Evolutionary conservation across 108 stramenopile species (phyloP), one percentile per base, ranked within the genome.

Genomic region (Conticribra guillardii): DNA sequence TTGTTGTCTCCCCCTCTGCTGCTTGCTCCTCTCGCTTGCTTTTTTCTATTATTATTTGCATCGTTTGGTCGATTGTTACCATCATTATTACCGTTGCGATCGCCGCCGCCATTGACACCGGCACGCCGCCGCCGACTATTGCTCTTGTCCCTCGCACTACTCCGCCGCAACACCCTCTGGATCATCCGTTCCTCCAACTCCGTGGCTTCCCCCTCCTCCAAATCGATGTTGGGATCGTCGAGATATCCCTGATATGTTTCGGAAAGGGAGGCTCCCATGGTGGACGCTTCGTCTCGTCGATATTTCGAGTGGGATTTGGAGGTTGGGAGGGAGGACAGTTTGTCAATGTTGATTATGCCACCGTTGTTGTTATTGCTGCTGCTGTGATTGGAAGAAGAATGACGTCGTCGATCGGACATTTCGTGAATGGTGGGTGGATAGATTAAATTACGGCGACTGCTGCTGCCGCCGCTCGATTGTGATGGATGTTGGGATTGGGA

Each of bases 211-310:
- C 67, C 31, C 22, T 67, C 69, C 1, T 52, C 75, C 57, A 52
- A 56, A 67, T 41, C 37, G 11, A 9, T 11, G 11, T 41, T 11
- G 5, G 37, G 37, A 41, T 62, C 33, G 24, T 19, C 41, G 4
- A 67, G 28, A 55, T 55, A 65, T 22, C 57, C 64, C 73, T 56
- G 3, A 63, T 65, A 74, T 29, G 73, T 74, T 55, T 74, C 64
- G 59, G 19, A 49, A 21, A 74, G 33, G 23, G 73, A 74, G 37
- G 73, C 73, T 41, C 54, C 54, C 64, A 74, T 74, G 21, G 58
- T 48, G 5, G 64, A 65, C 30, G 73, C 55, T 51, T 74, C 73
- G 34, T 74, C 73, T 49, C 57, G 64, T 9, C 73, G n/a, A n/a
- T n/a, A n/a, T n/a, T n/a, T n/a, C n/a, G n/a, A n/a, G n/a, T n/a